Base-by-base conservation (phyloP, 2,329 filamentous ascomycete genomes). In the Lasiodiplodia hormozganensis region DNA sequence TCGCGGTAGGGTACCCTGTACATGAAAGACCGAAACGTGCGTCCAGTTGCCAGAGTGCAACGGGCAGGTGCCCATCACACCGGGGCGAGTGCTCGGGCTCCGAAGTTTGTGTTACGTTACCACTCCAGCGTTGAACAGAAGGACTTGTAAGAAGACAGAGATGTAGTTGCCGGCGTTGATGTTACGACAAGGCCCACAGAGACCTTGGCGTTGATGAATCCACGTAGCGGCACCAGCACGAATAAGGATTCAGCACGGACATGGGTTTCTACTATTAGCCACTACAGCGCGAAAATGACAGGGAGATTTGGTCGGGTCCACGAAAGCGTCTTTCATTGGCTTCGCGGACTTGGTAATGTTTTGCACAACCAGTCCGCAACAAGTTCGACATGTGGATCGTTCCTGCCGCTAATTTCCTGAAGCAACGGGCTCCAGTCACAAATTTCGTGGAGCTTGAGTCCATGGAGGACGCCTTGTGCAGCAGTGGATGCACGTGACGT, bases 371-470 rank as follows among this genome's bases (percentile, higher is more conserved):
- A 74, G 4, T 69, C 53, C 7, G 69, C 68, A 21, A 73, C 66
- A 25, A 49, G 4, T 25, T 18, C 5, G 18, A 25, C 28, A 11
- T 36, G 7, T 60, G 62, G 34, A 12, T 18, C 25, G 53, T 51
- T 51, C 57, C 14, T 64, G 34, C 12, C 67, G 54, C 34, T 25
- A n/a, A 7, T 34, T 25, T 52, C 11, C 51, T 52, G 11, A 71
- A 67, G 21, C 68, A 25, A 28, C 3, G 53, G 60, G 7, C 68
- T 69, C 80, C 82, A 85, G 57, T 81, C 74, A 14, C 74, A 70
- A 23, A 88, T 81, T 62, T 87, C 83, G 67, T 87, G 85, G 21
- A 88, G 70, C 21, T 81, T 82, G 54, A 77, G 79, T 25, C 79
- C 82, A 6, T 78, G 64, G 21, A 64, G 47, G 10, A 28, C n/a